These are phyloP conservation scores for Biscogniauxia sp. DNA, from an alignment of 2,329 filamentous ascomycete species.

Conservation along the genomic window DNA sequence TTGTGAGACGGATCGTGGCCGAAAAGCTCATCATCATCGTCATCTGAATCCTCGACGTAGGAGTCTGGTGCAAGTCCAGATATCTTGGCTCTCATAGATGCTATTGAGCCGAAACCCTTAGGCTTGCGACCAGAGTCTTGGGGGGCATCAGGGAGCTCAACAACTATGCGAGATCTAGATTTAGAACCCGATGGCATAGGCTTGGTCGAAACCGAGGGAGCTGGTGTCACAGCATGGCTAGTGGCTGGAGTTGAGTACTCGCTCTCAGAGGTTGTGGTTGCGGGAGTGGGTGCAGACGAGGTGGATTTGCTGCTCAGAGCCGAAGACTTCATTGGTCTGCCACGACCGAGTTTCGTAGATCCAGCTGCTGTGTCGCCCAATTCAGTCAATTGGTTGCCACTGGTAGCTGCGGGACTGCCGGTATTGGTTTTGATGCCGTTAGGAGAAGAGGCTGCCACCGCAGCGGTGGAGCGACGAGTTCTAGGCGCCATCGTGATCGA, in stretches of 20 bases:
- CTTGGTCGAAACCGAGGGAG: constrained; percentile 24
- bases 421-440: background rate
- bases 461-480: constrained; percentile 19
- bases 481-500: constrained; percentile 24
- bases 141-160: constrained; percentile 37
- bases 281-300: constrained; percentile 37
- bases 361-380: background rate
- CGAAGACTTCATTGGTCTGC: constrained; percentile 28
- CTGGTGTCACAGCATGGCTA: constrained; percentile 41
- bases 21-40: constrained; percentile 25
- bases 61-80: constrained; percentile 21
- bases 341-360: constrained; percentile 26
- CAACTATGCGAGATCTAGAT: constrained; percentile 22
- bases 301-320: constrained; percentile 28
- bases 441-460: too few species aligned
- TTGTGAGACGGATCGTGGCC: constrained; percentile 24
- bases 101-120: constrained; percentile 9
- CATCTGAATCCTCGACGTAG: constrained; percentile 32
- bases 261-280: constrained; percentile 30
- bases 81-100: constrained; percentile 16
- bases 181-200: constrained; percentile 11
- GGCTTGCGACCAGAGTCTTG: constrained; percentile 44
- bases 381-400: background rate
- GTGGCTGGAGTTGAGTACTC: constrained; percentile 44
- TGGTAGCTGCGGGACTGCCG: background rate